phyloP scores from a whole-genome alignment of 345 rosid genomes.

The Aegle marmelos region DNA sequence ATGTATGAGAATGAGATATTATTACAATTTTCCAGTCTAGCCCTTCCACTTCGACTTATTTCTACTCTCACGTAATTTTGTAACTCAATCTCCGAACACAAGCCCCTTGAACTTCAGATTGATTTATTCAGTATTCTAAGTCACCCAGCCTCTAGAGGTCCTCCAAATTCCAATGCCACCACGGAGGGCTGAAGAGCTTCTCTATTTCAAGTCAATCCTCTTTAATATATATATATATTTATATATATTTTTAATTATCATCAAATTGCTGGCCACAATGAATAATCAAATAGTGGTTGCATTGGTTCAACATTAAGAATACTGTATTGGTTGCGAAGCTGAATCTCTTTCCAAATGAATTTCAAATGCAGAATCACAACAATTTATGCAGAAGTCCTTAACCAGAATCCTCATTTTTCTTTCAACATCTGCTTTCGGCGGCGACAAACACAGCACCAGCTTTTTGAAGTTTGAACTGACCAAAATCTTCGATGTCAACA shows the following conservation, averaged over 20 bases:
- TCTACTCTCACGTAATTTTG: background rate
- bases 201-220: background rate
- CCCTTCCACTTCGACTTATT: background rate
- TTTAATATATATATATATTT: too few species aligned
- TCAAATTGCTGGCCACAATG: background rate
- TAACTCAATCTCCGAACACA: too few species aligned
- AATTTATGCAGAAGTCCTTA: too few species aligned
- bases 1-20: background rate
- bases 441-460: background rate
- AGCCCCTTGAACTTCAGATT: background rate
- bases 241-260: background rate
- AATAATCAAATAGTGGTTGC: too few species aligned
- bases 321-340: too few species aligned
- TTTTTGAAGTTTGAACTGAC: too few species aligned
- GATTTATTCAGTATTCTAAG: background rate
- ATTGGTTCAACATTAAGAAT: too few species aligned
- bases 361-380: too few species aligned
- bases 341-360: background rate
- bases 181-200: background rate
- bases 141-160: background rate
- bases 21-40: background rate
- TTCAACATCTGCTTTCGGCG: background rate
- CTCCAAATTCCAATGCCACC: too few species aligned
- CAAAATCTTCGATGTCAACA: too few species aligned
- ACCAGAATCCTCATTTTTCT: too few species aligned